Base-by-base conservation (phyloP, 2,329 filamentous ascomycete genomes). In the Colletotrichum sp. region DNA sequence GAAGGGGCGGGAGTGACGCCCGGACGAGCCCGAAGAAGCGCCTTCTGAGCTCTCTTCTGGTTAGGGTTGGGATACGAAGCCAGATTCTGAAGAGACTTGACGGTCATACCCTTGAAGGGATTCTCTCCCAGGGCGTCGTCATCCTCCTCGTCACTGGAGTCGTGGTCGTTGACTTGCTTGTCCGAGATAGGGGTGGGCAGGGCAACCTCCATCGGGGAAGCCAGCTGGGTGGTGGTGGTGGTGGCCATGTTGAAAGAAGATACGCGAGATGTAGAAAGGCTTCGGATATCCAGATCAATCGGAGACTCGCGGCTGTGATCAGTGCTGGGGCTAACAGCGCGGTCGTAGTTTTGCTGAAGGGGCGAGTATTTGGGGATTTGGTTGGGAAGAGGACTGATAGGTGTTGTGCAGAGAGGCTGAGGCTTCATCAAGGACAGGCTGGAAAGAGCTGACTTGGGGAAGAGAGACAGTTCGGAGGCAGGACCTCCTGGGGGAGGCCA, bases 31-130 rank as follows among this genome's bases (percentile, higher is more conserved):
- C 82, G 80, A 69, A 82, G 81, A 73, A 90, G 85, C 21, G 85
- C 82, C 77, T 84, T 87, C 81, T 87, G 88, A 73, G 90, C 90
- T 56, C 81, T 83, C 80, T 87, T 87, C 80, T 90, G 90, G 79
- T 84, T 87, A 9, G 89, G 89, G 77, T 91, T 91, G 6, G 87
- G 84, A 77, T 90, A 91, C 2, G 89, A 91, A 18, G 89, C 89
- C 77, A 91, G 80, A 77, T 88, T 91, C 52, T 87, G 86, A 26
- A 91, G 83, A 34, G 85, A 87, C 78, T 90, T 89, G 78, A 87
- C 84, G 14, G 84, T 82, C 76, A 86, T 83, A 61, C 81, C 86
- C 73, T 84, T 81, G 65, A 86, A 79, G 2, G 83, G 79, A 24
- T 79, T 76, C 24, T 83, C 81, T 69, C 80, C 80, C 8, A 74